A percentile compares a stretch with the other conserved stretches of the same genome.
These are phyloP conservation scores for Lentinula novae-zelandiae DNA, from an alignment of 1,284 basidiomycete genomes.

Conservation along the genomic window DNA sequence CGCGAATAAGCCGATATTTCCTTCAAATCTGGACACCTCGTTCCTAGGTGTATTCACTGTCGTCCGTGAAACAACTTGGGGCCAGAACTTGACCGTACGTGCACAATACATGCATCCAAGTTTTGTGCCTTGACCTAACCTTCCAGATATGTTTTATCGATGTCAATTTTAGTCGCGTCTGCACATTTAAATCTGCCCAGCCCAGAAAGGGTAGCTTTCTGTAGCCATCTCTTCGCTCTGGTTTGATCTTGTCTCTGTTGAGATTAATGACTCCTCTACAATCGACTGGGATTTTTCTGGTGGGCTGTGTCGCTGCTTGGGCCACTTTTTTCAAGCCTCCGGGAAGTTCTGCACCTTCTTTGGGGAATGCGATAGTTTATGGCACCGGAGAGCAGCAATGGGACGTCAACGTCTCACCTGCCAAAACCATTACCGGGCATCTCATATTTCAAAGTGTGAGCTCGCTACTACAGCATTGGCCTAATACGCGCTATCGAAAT, in stretches of 20 bases:
- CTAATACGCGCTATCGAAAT: constrained; percentile 39
- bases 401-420: constrained; percentile 12
- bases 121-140: neutral
- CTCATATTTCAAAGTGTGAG: constrained; percentile 31
- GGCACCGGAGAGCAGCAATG: neutral
- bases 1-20: neutral
- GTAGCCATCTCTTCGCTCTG: neutral
- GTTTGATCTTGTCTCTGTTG: neutral
- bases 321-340: neutral
- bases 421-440: constrained; percentile 23
- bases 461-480: constrained; percentile 40
- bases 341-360: neutral
- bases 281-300: neutral
- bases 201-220: neutral
- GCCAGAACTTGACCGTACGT: neutral
- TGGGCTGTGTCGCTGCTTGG: neutral
- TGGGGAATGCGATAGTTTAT: neutral
- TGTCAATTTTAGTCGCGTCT: neutral
- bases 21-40: neutral
- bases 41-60: constrained; percentile 1
- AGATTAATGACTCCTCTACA: neutral
- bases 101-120: neutral
- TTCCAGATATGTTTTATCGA: neutral
- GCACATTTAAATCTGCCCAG: too few relatives aligned
- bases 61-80: neutral